phyloP scores from a whole-genome alignment of 2,329 filamentous ascomycete genomes.

The Alternaria sp. region DNA sequence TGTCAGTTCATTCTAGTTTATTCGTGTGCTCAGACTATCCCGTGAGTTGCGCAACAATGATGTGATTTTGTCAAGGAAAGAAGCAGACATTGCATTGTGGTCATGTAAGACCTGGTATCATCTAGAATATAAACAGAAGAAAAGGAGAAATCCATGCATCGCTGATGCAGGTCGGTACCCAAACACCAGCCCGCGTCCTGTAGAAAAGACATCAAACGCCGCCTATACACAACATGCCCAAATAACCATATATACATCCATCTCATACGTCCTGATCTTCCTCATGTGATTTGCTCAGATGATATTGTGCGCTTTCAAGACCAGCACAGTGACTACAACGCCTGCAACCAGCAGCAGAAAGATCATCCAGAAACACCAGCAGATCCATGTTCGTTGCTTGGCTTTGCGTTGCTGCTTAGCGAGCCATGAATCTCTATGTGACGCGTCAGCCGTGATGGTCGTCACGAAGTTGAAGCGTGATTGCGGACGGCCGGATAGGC shows the following conservation, averaged over 20 bases:
- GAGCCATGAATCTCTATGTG: conserved; percentile 63
- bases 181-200: not conserved
- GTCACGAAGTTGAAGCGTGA: conserved; percentile 46
- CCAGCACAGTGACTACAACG: conserved; percentile 57
- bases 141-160: not conserved
- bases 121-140: conserved; percentile 6
- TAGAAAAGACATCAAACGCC: not conserved
- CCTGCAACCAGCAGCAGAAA: conserved; percentile 56
- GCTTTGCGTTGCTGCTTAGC: conserved; percentile 59
- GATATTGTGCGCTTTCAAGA: conserved; percentile 47
- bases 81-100: conserved; percentile 6
- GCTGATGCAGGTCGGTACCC: not conserved
- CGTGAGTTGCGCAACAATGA: not conserved
- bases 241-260: not conserved
- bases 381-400: conserved; percentile 57
- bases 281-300: conserved; percentile 23
- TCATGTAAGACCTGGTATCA: conserved; percentile 16
- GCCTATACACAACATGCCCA: not conserved
- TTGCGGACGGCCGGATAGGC: conserved; percentile 35
- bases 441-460: conserved; percentile 38
- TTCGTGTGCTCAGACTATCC: no score
- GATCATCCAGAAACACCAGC: conserved; percentile 58
- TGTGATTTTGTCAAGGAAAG: not conserved
- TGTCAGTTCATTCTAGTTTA: not conserved
- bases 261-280: not conserved